phyloP scores from a whole-genome alignment of 2,329 filamentous ascomycete genomes.

The Aureobasidium sp. region DNA sequence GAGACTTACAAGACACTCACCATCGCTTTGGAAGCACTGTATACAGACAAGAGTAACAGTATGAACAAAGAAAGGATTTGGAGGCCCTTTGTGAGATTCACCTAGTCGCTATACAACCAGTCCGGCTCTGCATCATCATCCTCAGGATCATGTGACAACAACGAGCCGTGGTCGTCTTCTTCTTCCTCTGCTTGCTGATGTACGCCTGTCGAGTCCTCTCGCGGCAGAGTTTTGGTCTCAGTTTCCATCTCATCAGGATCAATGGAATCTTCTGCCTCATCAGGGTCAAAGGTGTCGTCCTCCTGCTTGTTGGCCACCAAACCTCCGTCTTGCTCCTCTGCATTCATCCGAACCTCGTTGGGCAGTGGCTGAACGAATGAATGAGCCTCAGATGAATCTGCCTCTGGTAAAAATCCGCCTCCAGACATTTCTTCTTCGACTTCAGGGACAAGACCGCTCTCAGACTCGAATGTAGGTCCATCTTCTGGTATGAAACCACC shows the following conservation, averaged over 20 bases:
- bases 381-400: neutral
- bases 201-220: neutral
- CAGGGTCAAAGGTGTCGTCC: slow-evolving; percentile 16
- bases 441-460: slow-evolving; percentile 20
- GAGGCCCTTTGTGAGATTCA: neutral
- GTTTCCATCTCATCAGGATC: slow-evolving; percentile 22
- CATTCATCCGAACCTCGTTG: neutral
- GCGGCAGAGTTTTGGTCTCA: neutral
- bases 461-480: neutral
- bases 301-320: slow-evolving; percentile 14
- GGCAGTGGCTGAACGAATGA: neutral
- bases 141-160: slow-evolving; percentile 56
- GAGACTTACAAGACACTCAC: neutral
- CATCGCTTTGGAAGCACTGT: neutral
- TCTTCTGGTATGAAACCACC: slow-evolving; percentile 25
- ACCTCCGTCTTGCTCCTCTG: slow-evolving; percentile 17
- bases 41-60: neutral
- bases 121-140: slow-evolving; percentile 60
- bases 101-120: slow-evolving; percentile 40
- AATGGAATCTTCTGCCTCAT: slow-evolving; percentile 26
- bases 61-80: neutral
- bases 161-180: slow-evolving; percentile 41
- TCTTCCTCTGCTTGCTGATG: slow-evolving; percentile 16
- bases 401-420: slow-evolving; percentile 21
- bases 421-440: slow-evolving; percentile 5